These are phyloP conservation scores for Phialophora macrospora DNA, from an alignment of 2,329 filamentous ascomycete species.

Conservation along the genomic window DNA sequence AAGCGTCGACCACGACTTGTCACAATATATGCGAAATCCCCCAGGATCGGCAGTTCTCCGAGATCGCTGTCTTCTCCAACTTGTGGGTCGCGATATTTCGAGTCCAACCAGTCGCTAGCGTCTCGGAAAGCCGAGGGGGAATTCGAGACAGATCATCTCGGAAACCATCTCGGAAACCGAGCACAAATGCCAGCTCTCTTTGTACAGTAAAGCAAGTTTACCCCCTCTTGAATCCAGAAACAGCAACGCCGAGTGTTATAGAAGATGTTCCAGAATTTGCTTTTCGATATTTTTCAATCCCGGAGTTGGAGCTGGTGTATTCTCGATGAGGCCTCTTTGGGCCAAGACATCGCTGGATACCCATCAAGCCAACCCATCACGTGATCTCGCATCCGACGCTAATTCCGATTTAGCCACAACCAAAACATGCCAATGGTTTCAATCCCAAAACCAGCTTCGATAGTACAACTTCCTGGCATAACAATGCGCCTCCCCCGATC, in stretches of 20 bases:
- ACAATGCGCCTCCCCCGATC: conserved; percentile 1
- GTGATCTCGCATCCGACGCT: background rate
- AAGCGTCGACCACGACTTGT: background rate
- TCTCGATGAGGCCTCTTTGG: background rate
- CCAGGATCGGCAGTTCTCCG: conserved; percentile 25
- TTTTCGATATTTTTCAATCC: background rate
- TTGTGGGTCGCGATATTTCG: background rate
- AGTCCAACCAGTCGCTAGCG: conserved; percentile 9
- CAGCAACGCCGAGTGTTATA: background rate
- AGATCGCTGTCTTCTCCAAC: conserved; percentile 31
- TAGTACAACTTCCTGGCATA: background rate
- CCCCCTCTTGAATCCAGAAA: background rate
- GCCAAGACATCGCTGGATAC: too few species aligned
- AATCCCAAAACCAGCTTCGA: background rate
- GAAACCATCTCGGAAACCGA: conserved; percentile 28
- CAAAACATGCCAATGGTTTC: conserved; percentile 1
- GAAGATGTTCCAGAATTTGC: background rate
- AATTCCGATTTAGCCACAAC: background rate
- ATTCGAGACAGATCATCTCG: conserved; percentile 31
- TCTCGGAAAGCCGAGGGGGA: conserved; percentile 15
- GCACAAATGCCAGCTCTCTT: background rate
- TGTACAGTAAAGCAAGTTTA: background rate
- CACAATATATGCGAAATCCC: background rate
- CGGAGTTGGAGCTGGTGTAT: background rate
- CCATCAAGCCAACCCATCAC: background rate